phyloP scores from a whole-genome alignment of 1,284 basidiomycete genomes.

The Moniliophthora roreri region DNA sequence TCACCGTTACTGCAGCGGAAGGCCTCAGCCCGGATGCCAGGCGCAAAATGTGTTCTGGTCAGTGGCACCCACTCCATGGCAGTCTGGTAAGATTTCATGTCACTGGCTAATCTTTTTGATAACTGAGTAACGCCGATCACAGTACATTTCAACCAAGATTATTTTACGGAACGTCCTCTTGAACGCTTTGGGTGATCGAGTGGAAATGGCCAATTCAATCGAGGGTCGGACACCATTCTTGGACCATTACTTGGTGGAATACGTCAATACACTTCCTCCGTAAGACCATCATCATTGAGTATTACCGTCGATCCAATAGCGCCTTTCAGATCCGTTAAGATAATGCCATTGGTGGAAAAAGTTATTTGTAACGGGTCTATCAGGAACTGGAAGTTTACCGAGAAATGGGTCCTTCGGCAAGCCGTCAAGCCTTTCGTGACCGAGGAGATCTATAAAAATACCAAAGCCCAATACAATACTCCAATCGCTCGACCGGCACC shows the following conservation, averaged over 20 bases:
- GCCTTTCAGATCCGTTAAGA: slow-evolving; percentile 15
- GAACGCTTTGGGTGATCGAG: slow-evolving; percentile 17
- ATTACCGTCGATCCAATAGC: too few species aligned
- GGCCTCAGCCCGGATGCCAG: slow-evolving; percentile 1
- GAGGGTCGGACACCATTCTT: slow-evolving; percentile 20
- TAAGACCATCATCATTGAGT: slow-evolving; percentile 4
- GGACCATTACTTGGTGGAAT: slow-evolving; percentile 20
- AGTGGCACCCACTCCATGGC: slow-evolving; percentile 13
- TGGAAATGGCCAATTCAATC: slow-evolving; percentile 19
- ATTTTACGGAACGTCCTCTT: slow-evolving; percentile 16
- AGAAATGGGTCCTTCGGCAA: slow-evolving; percentile 22
- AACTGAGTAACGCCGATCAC: too few species aligned
- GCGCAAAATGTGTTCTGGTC: slow-evolving; percentile 6
- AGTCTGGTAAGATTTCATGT: neutral
- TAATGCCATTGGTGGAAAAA: slow-evolving; percentile 8
- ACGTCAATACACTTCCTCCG: slow-evolving; percentile 19
- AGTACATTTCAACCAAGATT: slow-evolving; percentile 17
- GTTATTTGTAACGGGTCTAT: neutral
- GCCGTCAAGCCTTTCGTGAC: slow-evolving; percentile 20
- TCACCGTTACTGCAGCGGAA: neutral
- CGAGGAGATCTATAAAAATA: slow-evolving; percentile 16
- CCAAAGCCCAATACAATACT: slow-evolving; percentile 19
- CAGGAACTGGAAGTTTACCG: slow-evolving; percentile 13
- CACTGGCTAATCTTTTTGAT: too few species aligned
- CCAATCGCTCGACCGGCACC: slow-evolving; percentile 8